Percentiles rank a stretch among this genome's conserved stretches.
These are phyloP conservation scores for Neoboletus magnificus DNA, from an alignment of 768 basidiomycete species.

Conservation along the genomic window DNA sequence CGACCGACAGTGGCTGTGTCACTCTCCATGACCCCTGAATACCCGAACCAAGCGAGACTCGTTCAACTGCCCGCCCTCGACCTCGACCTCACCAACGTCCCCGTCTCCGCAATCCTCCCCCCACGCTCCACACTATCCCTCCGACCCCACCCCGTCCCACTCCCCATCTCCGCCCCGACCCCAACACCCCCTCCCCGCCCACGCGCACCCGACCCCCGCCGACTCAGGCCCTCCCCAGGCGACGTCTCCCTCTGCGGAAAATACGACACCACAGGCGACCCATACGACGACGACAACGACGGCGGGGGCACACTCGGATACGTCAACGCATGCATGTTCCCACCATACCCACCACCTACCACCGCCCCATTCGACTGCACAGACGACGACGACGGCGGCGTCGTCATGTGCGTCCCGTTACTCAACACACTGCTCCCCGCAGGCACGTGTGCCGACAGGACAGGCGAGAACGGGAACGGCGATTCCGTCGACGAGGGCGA, in stretches of 20 bases:
- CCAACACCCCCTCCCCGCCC: conserved; percentile 27
- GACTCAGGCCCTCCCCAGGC: conserved; percentile 52
- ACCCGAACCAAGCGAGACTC: too few species aligned
- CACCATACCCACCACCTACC: conserved; percentile 17
- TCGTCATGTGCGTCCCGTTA: conserved; percentile 61
- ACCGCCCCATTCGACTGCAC: conserved; percentile 2
- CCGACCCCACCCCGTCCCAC: conserved; percentile 29
- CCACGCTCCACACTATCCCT: conserved; percentile 60
- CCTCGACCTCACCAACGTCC: conserved; percentile 46
- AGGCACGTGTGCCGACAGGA: conserved; percentile 46
- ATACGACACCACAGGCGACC: conserved; percentile 57
- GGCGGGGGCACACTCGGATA: conserved; percentile 86
- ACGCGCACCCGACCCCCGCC: conserved; percentile 46
- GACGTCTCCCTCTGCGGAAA: conserved; percentile 45
- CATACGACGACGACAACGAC: conserved; percentile 74
- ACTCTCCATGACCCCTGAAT: not conserved
- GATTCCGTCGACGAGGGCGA: conserved; percentile 67
- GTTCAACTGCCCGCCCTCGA: conserved; percentile 46
- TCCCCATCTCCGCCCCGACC: not conserved
- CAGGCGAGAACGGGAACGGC: conserved; percentile 65
- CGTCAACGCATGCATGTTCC: conserved; percentile 46
- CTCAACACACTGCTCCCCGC: conserved; percentile 25
- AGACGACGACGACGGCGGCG: conserved; percentile 61
- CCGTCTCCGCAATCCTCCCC: conserved; percentile 68
- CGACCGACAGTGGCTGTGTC: not conserved